phyloP scores from a whole-genome alignment of 495 filamentous ascomycete genomes.

The Darksidea phi region DNA sequence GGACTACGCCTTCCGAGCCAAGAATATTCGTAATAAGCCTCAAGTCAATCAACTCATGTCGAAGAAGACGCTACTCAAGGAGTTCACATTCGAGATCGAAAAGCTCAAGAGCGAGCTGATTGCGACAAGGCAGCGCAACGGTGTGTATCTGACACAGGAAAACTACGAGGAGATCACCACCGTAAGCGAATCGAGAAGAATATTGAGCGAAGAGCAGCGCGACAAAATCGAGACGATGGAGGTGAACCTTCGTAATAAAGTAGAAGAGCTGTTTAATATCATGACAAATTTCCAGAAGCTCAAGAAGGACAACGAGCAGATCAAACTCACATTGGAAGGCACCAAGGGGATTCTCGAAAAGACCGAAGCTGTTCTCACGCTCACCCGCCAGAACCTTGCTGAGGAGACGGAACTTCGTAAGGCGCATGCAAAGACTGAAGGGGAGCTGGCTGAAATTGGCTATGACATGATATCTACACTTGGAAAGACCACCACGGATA shows the following conservation, averaged over 20 bases:
- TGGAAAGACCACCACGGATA: constrained; percentile 71
- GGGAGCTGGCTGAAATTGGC: constrained; percentile 67
- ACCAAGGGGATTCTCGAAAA: constrained; percentile 79
- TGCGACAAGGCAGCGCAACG: constrained; percentile 87
- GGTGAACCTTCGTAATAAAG: constrained; percentile 80
- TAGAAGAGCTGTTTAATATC: constrained; percentile 81
- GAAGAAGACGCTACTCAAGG: constrained; percentile 84
- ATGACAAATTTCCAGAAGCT: constrained; percentile 80
- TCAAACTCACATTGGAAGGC: constrained; percentile 65
- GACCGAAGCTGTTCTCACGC: constrained; percentile 76
- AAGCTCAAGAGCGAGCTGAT: constrained; percentile 91
- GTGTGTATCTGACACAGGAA: constrained; percentile 86
- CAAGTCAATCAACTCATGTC: constrained; percentile 88
- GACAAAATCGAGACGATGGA: constrained; percentile 94
- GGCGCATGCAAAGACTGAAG: constrained; percentile 85
- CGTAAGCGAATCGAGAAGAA: constrained; percentile 87
- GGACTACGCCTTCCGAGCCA: constrained; percentile 95
- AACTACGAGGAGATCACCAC: constrained; percentile 81
- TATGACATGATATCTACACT: constrained; percentile 72
- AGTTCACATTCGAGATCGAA: constrained; percentile 92
- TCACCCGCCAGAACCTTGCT: constrained; percentile 69
- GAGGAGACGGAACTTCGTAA: constrained; percentile 78
- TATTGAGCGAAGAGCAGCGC: constrained; percentile 85
- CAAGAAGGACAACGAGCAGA: constrained; percentile 82
- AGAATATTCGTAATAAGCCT: constrained; percentile 97